A percentile compares a stretch with the other conserved stretches of the same genome.
Evolutionary conservation across 2,329 filamentous ascomycete genomes (phyloP).

Genomic region (Lachnellula subtilissima): DNA sequence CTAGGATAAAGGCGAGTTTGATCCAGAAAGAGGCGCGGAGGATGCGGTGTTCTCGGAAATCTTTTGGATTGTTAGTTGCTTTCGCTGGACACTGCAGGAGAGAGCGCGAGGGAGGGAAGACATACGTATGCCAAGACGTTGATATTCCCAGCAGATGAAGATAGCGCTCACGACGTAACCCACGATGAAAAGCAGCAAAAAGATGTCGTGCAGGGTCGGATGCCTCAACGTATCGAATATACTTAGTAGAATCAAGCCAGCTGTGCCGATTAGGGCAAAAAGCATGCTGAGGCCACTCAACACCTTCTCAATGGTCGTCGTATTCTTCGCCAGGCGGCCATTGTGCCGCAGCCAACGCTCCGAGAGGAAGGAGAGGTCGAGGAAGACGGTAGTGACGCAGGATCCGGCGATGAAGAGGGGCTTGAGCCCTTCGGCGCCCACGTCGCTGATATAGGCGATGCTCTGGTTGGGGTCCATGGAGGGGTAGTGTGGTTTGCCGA

Average conservation of each 20-base stretch:
- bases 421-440: conserved; percentile 59
- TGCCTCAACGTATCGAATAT: conserved; percentile 80
- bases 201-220: conserved; percentile 63
- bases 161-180: conserved; percentile 83
- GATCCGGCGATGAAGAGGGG: conserved; percentile 74
- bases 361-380: conserved; percentile 73
- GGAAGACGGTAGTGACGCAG: conserved; percentile 67
- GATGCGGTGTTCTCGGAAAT: conserved; percentile 69
- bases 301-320: conserved; percentile 56
- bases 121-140: conserved; percentile 70
- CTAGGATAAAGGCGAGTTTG: conserved; percentile 78
- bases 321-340: conserved; percentile 73
- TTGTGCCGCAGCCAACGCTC: conserved; percentile 83
- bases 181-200: conserved; percentile 76
- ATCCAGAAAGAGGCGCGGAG: conserved; percentile 79
- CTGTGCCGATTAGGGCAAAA: conserved; percentile 69
- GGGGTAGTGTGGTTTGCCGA: conserved; percentile 49
- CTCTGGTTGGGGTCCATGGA: conserved; percentile 54
- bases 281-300: conserved; percentile 58
- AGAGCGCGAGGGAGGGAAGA: conserved; percentile 12
- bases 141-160: conserved; percentile 87
- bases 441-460: conserved; percentile 70
- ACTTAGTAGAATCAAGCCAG: conserved; percentile 74
- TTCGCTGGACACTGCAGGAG: background rate
- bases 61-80: conserved; percentile 29